Base-by-base conservation (phyloP, 1,139 yeast genomes). In the Hanseniaspora uvarum region DNA sequence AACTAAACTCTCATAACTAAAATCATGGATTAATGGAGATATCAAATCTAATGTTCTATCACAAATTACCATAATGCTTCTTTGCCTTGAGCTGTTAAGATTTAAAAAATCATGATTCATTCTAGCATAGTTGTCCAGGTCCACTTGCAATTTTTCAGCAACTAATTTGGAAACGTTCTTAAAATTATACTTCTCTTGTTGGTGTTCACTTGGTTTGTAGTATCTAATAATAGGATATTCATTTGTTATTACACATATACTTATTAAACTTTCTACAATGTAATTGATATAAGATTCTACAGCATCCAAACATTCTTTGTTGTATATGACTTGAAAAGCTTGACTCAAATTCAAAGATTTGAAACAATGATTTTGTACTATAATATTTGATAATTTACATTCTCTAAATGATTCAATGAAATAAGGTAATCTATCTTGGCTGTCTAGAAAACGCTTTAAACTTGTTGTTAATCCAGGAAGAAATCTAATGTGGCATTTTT, bases 1-100 rank as follows among this genome's bases (percentile, higher is more conserved):
- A 16, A 92, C 85, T 86, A 89, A 83, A 6, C 96, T 92, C 67
- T 92, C 95, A 67, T 88, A 94, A n/a, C 84, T 79, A 68, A 89
- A 87, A 65, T 88, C 96, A 67, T 92, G 98, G 54, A 89, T 68
- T 49, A 94, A 66, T 0, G 97, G 96, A 4, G 95, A 86, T 63
- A 79, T 78, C 56, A 85, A 72, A 66, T 94, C 98, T 65, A 88
- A 66, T 0, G 95, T 76, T 58, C 99, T 74, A 67, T 92, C 98
- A 5, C 86, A 72, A 33, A 92, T 79, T 52, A 92, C 67, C 60
- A 89, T 74, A 0, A 86, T 75, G 0, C 96, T 78, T 59, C 95
- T 74, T 16, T 86, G 86, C 59, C 83, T 72, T 50, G 74, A 72
- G 48, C 76, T 74, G 16, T 71, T 70, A 1, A 76, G 72, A 0